phyloP scores from a whole-genome alignment of 257 asterid genomes.

The Thymus mandschuricus region DNA sequence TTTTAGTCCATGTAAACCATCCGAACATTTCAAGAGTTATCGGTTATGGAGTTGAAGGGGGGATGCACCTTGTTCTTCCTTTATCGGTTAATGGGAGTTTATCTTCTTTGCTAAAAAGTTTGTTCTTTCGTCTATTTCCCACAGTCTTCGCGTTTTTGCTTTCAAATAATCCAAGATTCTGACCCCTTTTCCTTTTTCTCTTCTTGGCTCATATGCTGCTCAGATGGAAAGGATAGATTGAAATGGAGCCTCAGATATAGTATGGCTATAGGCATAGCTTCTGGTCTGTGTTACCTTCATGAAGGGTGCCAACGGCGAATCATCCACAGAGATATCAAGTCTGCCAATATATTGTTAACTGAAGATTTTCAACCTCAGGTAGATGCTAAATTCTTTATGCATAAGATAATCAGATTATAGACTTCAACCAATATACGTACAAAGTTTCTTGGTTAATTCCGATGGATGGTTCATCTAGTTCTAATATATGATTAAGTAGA shows the following conservation, averaged over 20 bases:
- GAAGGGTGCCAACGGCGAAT: conserved; percentile 96
- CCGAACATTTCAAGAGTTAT: conserved; percentile 84
- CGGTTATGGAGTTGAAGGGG: conserved; percentile 97
- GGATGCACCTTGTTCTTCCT: conserved; percentile 98
- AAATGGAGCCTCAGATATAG: conserved; percentile 64
- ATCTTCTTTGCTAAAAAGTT: conserved; percentile 74
- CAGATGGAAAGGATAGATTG: conserved; percentile 63
- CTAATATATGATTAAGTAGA: not conserved
- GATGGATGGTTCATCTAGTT: not conserved
- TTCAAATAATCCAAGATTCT: conserved; percentile 10
- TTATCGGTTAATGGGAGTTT: conserved; percentile 93
- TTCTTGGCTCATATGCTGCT: conserved; percentile 18
- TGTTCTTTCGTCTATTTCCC: conserved; percentile 11
- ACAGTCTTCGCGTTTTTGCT: not conserved
- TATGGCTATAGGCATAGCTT: conserved; percentile 79
- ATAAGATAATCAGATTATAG: not conserved
- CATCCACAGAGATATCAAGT: conserved; percentile 90
- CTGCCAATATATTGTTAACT: conserved; percentile 87
- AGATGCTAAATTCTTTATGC: conserved; percentile 6
- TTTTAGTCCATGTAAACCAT: conserved; percentile 90
- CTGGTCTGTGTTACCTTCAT: conserved; percentile 88
- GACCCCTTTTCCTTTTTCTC: not conserved
- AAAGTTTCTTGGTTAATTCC: not conserved
- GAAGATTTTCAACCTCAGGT: conserved; percentile 90
- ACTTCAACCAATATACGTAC: not conserved